Base-by-base conservation (phyloP, 139 green algal genomes). In the Chlamydomonas incerta region DNA sequence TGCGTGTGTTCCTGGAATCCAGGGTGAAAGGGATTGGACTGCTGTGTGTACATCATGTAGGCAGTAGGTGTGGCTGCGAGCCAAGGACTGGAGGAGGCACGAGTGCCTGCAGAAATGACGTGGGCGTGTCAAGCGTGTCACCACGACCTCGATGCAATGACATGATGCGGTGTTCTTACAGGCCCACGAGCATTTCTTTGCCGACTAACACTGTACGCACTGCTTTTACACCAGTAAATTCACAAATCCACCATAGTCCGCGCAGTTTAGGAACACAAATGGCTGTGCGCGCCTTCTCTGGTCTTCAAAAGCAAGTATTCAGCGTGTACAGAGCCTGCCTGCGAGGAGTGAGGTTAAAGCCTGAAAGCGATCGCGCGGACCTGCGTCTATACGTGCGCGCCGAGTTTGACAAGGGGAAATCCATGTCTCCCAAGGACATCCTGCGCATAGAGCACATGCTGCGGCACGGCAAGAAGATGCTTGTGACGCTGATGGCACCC, bases 371-470 rank as follows among this genome's bases (percentile, higher is more conserved):
- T 1, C 46, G 60, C 1, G 60, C 58, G 23, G 75, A 62, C 28
- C 29, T 83, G 33, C 21, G 13, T 17, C 11, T 46, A 35, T 83
- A 63, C 14, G 75, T 60, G 15, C 60, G 75, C 10, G 31, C 2
- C 62, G 75, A 83, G 21, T 83, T 83, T 35, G 75, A 83, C 18
- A 41, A 46, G 37, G 17, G 62, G 13, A 10, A 29, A 17, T 10
- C 28, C 20, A 37, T 72, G 28, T 73, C 35, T 37, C 60, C 60
- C 6, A 24, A 62, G 14, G 75, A 83, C 41, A 70, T 83, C 9
- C 75, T 63, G n/a, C 75, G 75, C 28, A 26, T 83, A 15, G 75
- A 83, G 62, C 75, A 83, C 58, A n/a, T 73, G 2, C 4, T 83
- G 1, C 60, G 75, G 11, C 60, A 26, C 28, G 75, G 75, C n/a